A percentile compares a stretch with the other conserved stretches of the same genome.
phyloP scores from a whole-genome alignment of 495 filamentous ascomycete species.

The Hypoxylon fuscum region DNA sequence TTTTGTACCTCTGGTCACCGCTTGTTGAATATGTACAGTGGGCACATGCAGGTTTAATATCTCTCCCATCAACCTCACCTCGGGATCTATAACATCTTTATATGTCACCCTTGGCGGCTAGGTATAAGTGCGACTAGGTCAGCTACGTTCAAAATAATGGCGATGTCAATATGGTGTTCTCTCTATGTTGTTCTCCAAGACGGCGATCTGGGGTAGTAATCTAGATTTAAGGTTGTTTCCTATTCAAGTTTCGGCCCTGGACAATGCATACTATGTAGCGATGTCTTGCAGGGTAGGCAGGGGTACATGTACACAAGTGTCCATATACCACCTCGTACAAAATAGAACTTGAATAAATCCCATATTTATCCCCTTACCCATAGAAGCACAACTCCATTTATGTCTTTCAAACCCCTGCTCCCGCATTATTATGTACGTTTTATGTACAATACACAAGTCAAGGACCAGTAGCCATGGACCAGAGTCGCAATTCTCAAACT shows the following conservation, averaged over 20 bases:
- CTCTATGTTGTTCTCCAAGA: background rate
- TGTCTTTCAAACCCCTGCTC: background rate
- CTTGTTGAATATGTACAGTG: too few relatives aligned
- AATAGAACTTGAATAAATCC: background rate
- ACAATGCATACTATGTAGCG: background rate
- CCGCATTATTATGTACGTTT: constrained; percentile 11
- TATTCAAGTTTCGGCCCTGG: constrained; percentile 6
- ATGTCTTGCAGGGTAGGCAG: constrained; percentile 9
- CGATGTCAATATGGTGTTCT: background rate
- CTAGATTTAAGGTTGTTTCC: constrained; percentile 24
- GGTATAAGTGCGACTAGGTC: background rate
- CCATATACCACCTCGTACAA: background rate
- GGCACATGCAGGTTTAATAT: too few relatives aligned
- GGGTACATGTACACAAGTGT: constrained; percentile 6
- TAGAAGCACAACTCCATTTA: background rate
- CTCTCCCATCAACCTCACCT: too few relatives aligned
- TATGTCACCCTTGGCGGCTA: too few relatives aligned
- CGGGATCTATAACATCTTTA: too few relatives aligned
- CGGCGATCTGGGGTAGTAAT: constrained; percentile 12
- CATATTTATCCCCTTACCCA: constrained; percentile 36
- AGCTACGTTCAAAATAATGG: too few relatives aligned
- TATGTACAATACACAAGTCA: background rate
- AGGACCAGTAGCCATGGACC: constrained; percentile 2
- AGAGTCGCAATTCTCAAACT: constrained; percentile 42
- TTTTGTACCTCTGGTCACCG: too few relatives aligned